Base-by-base conservation (phyloP, 768 basidiomycete genomes). In the Lactarius pseudohatsudake region DNA sequence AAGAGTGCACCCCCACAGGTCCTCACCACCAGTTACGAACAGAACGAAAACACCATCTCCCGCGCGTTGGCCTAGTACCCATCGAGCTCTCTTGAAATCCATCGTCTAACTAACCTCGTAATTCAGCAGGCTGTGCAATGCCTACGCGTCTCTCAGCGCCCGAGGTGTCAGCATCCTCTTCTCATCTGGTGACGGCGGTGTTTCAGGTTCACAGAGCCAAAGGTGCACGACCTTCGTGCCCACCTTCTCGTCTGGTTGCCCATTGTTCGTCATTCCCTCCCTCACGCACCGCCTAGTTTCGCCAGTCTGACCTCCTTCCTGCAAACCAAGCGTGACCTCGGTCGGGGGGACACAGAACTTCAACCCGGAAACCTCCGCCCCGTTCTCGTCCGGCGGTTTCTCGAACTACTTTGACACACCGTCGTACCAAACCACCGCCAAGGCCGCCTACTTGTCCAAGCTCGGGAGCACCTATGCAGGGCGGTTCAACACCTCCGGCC, bases 101-200 rank as follows among this genome's bases (percentile, higher is more conserved):
- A 1, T 9, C 10, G 36, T 13, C 47, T 60, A 7, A 54, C 45
- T 61, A 30, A 18, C 10, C 18, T 5, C 0, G 54, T 1, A 28
- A 45, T 58, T 10, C 62, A 77, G 76, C 61, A 65, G 66, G 26
- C 64, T 80, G 43, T 80, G 77, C 71, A 76, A 77, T 62, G 74
- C 73, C n/a, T 77, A 76, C 68, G 68, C 70, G 61, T 75, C 76
- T 69, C 75, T 80, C 28, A 76, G 77, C 54, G 76, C 77, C 16
- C 76, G 75, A 54, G 78, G 79, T 20, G 71, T 72, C 11, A 77
- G 76, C 30, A 72, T 79, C 65, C 67, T 80, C n/a, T 79, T 78
- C 73, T 73, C 76, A 0, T 78, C 79, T 10, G 79, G 79, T 38
- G 78, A 79, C 62, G 77, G 76, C 34, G 78, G 78, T 64, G 77